Evolutionary conservation across 2,329 filamentous ascomycete genomes (phyloP).

Genomic region (Graphilbum fragrans): DNA sequence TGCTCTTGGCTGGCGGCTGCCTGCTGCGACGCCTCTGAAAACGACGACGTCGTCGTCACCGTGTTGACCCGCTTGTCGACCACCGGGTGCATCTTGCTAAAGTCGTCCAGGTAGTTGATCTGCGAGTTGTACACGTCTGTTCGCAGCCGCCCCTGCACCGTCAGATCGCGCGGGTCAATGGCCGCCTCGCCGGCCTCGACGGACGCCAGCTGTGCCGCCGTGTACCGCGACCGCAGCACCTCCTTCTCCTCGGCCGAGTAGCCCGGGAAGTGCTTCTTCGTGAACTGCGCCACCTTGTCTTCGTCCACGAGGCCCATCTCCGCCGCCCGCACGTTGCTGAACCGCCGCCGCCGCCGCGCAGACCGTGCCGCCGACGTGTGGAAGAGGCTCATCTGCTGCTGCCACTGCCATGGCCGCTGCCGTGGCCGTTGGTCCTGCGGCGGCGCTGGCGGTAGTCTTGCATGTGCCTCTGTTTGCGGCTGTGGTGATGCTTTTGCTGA

Average conservation of each 20-base stretch:
- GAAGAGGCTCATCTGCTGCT: conserved; percentile 19
- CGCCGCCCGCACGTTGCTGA: conserved; percentile 39
- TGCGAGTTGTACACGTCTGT: conserved; percentile 56
- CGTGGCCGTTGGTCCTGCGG: background rate
- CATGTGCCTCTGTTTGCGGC: background rate
- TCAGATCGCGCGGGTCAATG: conserved; percentile 62
- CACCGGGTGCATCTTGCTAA: conserved; percentile 62
- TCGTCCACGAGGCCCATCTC: conserved; percentile 37
- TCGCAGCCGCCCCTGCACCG: conserved; percentile 59
- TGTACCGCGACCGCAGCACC: conserved; percentile 55
- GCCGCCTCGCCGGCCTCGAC: conserved; percentile 70
- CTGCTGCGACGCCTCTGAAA: background rate
- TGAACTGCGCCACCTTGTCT: conserved; percentile 29
- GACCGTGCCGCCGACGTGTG: conserved; percentile 37
- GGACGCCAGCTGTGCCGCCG: conserved; percentile 67
- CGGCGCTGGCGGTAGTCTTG: too few relatives aligned
- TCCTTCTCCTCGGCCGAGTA: conserved; percentile 58
- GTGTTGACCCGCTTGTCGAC: conserved; percentile 56
- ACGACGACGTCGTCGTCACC: conserved; percentile 15
- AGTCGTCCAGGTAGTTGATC: conserved; percentile 65
- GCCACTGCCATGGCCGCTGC: conserved; percentile 13
- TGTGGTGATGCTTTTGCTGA: background rate
- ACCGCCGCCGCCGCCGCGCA: conserved; percentile 33
- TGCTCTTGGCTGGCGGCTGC: conserved; percentile 30
- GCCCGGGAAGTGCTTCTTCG: conserved; percentile 39